phyloP scores from a whole-genome alignment of 139 green algal species.

The Auxenochlorella pyrenoidosa region DNA sequence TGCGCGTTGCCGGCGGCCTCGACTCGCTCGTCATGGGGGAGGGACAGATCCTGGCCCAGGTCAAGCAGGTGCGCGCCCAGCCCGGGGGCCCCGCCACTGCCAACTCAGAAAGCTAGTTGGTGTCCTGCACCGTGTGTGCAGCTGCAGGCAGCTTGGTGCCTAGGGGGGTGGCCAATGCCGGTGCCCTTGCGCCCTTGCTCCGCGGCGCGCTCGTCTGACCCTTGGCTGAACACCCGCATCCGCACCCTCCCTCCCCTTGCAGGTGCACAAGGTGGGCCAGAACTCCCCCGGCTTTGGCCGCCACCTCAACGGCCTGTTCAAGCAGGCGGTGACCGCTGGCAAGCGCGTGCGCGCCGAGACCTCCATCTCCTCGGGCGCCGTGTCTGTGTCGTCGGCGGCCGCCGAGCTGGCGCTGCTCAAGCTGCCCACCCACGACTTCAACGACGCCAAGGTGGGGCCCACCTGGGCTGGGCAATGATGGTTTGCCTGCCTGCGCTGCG shows the following conservation, averaged over 20 bases:
- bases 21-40: slow-evolving; percentile 99
- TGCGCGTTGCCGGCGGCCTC: slow-evolving; percentile 94
- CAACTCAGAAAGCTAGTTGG: too few relatives aligned
- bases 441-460: slow-evolving; percentile 65
- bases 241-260: neutral
- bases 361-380: slow-evolving; percentile 90
- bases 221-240: too few relatives aligned
- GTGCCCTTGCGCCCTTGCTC: too few relatives aligned
- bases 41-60: slow-evolving; percentile 99
- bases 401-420: slow-evolving; percentile 98
- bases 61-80: slow-evolving; percentile 68
- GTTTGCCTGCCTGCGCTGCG: too few relatives aligned
- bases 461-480: too few relatives aligned
- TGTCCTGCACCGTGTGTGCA: too few relatives aligned
- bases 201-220: too few relatives aligned
- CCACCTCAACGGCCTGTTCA: slow-evolving; percentile 99
- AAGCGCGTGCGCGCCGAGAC: slow-evolving; percentile 98
- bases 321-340: slow-evolving; percentile 96
- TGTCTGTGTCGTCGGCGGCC: slow-evolving; percentile 96
- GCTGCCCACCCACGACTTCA: slow-evolving; percentile 88
- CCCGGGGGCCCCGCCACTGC: neutral
- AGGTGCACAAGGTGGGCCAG: slow-evolving; percentile 97
- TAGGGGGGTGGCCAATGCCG: too few relatives aligned
- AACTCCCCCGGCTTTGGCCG: slow-evolving; percentile 92
- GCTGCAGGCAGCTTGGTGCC: too few relatives aligned